phyloP scores from a whole-genome alignment of 345 rosid genomes.

The Populus ilicifolia region DNA sequence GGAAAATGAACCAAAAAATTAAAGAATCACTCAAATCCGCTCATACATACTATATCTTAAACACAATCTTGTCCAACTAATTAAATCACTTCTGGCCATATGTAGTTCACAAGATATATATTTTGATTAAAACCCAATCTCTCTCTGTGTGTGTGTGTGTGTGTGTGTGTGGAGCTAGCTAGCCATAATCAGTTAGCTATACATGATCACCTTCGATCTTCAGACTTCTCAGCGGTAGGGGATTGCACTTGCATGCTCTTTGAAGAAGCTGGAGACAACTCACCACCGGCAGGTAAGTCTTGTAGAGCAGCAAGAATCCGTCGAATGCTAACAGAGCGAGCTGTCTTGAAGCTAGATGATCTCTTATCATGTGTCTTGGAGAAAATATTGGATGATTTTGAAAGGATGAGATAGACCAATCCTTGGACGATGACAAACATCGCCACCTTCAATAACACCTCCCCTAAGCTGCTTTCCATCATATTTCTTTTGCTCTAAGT shows the following conservation, averaged over 20 bases:
- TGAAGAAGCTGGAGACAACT: slow-evolving; percentile 7
- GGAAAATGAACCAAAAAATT: background rate
- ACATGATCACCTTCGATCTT: background rate
- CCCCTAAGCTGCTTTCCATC: slow-evolving; percentile 41
- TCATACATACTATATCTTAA: background rate
- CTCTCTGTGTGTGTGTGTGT: background rate
- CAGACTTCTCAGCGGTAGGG: background rate
- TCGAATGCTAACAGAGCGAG: slow-evolving; percentile 47
- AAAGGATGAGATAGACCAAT: slow-evolving; percentile 56
- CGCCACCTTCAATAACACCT: slow-evolving; percentile 41
- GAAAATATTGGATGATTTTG: slow-evolving; percentile 58
- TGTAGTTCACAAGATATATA: background rate
- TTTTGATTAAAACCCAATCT: background rate
- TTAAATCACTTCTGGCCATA: background rate
- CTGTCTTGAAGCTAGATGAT: slow-evolving; percentile 41
- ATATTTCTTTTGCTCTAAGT: background rate
- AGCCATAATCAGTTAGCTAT: background rate
- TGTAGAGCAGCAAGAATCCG: slow-evolving; percentile 43
- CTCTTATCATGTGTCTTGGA: slow-evolving; percentile 28
- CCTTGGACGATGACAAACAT: slow-evolving; percentile 50
- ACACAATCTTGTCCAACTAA: background rate
- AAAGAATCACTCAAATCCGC: background rate
- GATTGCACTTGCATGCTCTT: background rate
- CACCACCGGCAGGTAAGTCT: slow-evolving; percentile 35
- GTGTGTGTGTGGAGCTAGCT: background rate